Evolutionary conservation across 2,329 filamentous ascomycete species (phyloP).

Genomic region (Curvularia sp.): DNA sequence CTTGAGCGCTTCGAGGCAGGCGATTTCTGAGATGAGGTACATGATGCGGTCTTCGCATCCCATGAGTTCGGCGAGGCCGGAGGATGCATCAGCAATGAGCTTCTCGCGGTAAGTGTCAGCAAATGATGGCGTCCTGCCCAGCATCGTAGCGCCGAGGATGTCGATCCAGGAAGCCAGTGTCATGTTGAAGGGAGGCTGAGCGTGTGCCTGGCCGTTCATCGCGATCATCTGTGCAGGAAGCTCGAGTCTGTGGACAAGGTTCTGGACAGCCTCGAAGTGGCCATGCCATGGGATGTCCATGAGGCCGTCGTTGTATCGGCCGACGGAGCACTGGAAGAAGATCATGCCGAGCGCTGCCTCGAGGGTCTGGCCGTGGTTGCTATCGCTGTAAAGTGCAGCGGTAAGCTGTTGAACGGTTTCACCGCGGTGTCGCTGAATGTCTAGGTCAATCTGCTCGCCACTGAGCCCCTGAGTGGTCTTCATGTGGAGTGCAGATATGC

Average conservation of each 20-base stretch:
- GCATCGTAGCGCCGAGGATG: slow-evolving; percentile 92
- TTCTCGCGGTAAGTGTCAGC: slow-evolving; percentile 96
- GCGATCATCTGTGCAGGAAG: slow-evolving; percentile 73
- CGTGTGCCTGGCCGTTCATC: slow-evolving; percentile 61
- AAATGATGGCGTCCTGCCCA: slow-evolving; percentile 82
- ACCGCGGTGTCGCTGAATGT: slow-evolving; percentile 91
- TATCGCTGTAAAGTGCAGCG: slow-evolving; percentile 78
- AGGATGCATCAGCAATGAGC: slow-evolving; percentile 70
- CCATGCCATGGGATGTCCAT: slow-evolving; percentile 96
- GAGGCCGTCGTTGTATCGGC: slow-evolving; percentile 80
- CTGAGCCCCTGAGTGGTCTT: slow-evolving; percentile 75
- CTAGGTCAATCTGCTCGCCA: slow-evolving; percentile 79
- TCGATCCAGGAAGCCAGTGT: slow-evolving; percentile 94
- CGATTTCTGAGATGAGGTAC: slow-evolving; percentile 97
- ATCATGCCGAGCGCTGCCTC: slow-evolving; percentile 95
- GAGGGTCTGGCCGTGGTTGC: slow-evolving; percentile 84
- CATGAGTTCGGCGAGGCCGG: slow-evolving; percentile 91
- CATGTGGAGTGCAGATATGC: slow-evolving; percentile 89
- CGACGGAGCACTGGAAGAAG: slow-evolving; percentile 93
- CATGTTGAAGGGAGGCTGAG: slow-evolving; percentile 90
- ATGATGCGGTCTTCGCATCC: slow-evolving; percentile 97
- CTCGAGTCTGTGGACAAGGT: slow-evolving; percentile 83
- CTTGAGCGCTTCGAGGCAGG: slow-evolving; percentile 91
- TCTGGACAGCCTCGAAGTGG: slow-evolving; percentile 91
- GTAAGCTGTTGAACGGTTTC: slow-evolving; percentile 86